These are phyloP conservation scores for Clonostachys sp. DNA, from an alignment of 2,329 filamentous ascomycete genomes.

Conservation along the genomic window DNA sequence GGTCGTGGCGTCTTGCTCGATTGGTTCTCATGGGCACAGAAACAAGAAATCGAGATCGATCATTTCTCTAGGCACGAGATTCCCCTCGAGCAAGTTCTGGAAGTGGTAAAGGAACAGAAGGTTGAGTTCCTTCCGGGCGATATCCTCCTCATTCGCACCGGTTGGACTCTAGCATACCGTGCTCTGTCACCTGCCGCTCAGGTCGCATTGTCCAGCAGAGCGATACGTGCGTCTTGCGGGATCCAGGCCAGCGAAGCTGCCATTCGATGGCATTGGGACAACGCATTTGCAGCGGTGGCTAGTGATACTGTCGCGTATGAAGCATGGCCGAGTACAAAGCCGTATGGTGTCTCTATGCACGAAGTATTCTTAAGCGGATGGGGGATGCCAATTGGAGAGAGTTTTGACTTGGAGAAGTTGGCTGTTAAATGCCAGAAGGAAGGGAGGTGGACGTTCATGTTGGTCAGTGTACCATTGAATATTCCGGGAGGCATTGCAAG, in stretches of 20 bases:
- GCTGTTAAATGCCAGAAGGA: slow-evolving; percentile 45
- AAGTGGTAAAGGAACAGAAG: slow-evolving; percentile 23
- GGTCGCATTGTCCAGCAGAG: slow-evolving; percentile 32
- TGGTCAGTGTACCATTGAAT: slow-evolving; percentile 41
- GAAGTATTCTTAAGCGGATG: slow-evolving; percentile 43
- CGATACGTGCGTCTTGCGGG: slow-evolving; percentile 25
- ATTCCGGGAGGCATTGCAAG: slow-evolving; percentile 38
- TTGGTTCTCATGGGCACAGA: slow-evolving; percentile 36
- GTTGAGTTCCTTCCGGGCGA: slow-evolving; percentile 39
- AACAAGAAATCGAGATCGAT: slow-evolving; percentile 27
- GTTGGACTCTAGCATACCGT: slow-evolving; percentile 17
- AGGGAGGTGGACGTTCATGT: slow-evolving; percentile 43
- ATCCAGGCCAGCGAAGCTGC: slow-evolving; percentile 30
- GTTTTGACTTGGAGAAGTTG: slow-evolving; percentile 14
- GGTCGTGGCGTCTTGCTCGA: slow-evolving; percentile 48
- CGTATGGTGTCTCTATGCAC: slow-evolving; percentile 20
- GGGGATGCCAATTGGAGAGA: slow-evolving; percentile 32
- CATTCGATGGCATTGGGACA: slow-evolving; percentile 39
- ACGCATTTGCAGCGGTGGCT: slow-evolving; percentile 39
- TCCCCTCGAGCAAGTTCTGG: slow-evolving; percentile 14
- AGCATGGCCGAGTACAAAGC: slow-evolving; percentile 11
- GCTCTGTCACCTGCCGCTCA: slow-evolving; percentile 30
- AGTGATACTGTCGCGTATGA: slow-evolving; percentile 37
- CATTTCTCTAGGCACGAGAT: slow-evolving; percentile 33
- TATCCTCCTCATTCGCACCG: slow-evolving; percentile 43